Base-by-base conservation (phyloP, 306 rosid genomes). In the Amphicarpaea edgeworthii region DNA sequence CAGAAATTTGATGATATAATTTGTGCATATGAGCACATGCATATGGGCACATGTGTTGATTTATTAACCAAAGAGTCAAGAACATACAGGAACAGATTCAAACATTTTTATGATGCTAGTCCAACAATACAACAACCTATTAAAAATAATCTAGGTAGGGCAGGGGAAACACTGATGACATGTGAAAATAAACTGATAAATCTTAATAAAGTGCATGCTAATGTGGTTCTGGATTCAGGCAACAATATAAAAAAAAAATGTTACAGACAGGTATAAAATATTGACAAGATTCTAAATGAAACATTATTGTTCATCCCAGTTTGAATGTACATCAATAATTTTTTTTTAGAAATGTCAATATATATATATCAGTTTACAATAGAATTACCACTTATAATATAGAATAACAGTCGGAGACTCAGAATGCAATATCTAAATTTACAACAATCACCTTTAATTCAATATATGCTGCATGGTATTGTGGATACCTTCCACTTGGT, bases 381-480 rank as follows among this genome's bases (percentile, higher is more conserved):
- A 50, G 24, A 17, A 50, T 8, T 53, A 21, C 2, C 15, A 20
- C 7, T 20, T 12, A 20, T 8, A 53, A 53, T 3, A 10, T 53
- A 19, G 28, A 53, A 53, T 51, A 53, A 19, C 59, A 51, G n/a
- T n/a, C n/a, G n/a, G n/a, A n/a, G n/a, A n/a, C 30, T 45, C 51
- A 51, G 72, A 58, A 59, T 19, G 40, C 61, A 70, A 75, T 30
- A 50, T 63, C 59, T 17, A 59, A 49, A 75, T 34, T 37, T 57
- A 34, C 61, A 59, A 71, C 62, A 8, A 20, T 77, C 76, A 92
- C 99, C 97, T 80, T 89, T 63, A 92, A 69, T 77, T 90, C 99
- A 85, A 81, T 95, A 73, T 87, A 95, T 20, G 98, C 98, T 16
- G 97, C 91, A 83, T 86, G 42, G 85, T 87, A 95, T 77, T 90